These are phyloP conservation scores for Tricholoma hemisulphureum DNA, from an alignment of 768 basidiomycete genomes.

Conservation along the genomic window DNA sequence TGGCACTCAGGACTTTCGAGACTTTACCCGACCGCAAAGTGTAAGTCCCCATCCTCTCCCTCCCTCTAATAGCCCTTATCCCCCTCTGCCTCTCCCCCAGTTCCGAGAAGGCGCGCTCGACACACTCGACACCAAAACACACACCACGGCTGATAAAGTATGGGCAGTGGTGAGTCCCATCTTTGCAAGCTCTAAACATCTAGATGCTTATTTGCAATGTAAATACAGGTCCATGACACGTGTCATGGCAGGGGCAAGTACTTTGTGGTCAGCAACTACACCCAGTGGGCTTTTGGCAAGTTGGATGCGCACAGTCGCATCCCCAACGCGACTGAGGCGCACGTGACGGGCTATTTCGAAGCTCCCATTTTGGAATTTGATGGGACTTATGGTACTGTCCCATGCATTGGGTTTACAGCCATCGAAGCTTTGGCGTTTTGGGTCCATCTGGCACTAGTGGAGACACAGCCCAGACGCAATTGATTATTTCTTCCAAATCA, in stretches of 20 bases:
- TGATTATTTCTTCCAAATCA: background rate
- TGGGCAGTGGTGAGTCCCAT: slow-evolving; percentile 26
- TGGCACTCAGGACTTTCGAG: slow-evolving; percentile 19
- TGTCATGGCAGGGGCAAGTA: slow-evolving; percentile 20
- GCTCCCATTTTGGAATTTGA: slow-evolving; percentile 13
- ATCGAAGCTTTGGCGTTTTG: slow-evolving; percentile 22
- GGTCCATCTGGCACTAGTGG: slow-evolving; percentile 3
- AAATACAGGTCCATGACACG: slow-evolving; percentile 19
- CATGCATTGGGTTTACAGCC: slow-evolving; percentile 11
- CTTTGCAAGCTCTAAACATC: background rate
- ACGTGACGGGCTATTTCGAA: slow-evolving; percentile 16
- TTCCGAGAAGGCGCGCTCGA: slow-evolving; percentile 12
- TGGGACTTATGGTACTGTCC: slow-evolving; percentile 7
- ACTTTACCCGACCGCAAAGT: slow-evolving; percentile 13
- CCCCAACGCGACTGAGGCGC: slow-evolving; percentile 10
- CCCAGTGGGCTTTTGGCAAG: slow-evolving; percentile 25
- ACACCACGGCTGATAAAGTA: slow-evolving; percentile 16
- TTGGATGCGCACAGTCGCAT: slow-evolving; percentile 2
- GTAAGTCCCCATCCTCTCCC: slow-evolving; percentile 7
- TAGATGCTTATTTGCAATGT: no score
- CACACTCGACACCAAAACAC: slow-evolving; percentile 12
- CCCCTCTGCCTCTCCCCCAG: slow-evolving; percentile 2
- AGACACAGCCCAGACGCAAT: background rate
- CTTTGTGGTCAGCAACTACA: slow-evolving; percentile 26
- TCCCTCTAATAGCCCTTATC: background rate